phyloP scores from a whole-genome alignment of 2,329 filamentous ascomycete species.

The Leptographium flavum region DNA sequence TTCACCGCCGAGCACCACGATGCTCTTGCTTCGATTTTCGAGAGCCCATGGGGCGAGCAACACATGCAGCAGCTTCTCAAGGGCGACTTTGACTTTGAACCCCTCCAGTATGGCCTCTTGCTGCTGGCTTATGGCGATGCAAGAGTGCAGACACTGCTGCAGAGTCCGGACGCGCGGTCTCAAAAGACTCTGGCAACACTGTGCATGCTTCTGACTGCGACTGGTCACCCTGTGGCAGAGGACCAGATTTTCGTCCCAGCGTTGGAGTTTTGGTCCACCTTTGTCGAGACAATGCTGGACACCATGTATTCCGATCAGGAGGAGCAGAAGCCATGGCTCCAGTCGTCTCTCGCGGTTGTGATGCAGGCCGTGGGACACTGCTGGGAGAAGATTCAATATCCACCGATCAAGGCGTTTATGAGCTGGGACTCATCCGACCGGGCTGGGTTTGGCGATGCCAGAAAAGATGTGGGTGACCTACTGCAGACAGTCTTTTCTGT shows the following conservation, averaged over 20 bases:
- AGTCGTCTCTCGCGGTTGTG: conserved; percentile 41
- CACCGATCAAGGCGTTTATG: conserved; percentile 38
- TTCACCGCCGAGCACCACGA: conserved; percentile 44
- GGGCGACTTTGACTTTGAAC: conserved; percentile 50
- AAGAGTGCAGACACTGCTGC: conserved; percentile 44
- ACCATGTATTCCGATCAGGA: conserved; percentile 33
- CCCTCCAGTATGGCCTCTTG: conserved; percentile 50
- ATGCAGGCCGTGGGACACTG: conserved; percentile 51
- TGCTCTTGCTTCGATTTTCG: conserved; percentile 43
- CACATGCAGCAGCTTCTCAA: conserved; percentile 40
- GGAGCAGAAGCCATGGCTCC: conserved; percentile 35
- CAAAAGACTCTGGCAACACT: conserved; percentile 41
- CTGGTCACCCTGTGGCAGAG: conserved; percentile 55
- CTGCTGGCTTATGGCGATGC: conserved; percentile 57
- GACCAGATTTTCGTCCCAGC: conserved; percentile 61
- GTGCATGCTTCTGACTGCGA: conserved; percentile 49
- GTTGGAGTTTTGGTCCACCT: conserved; percentile 71
- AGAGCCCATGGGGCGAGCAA: conserved; percentile 41
- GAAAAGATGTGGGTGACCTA: conserved; percentile 67
- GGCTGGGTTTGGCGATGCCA: conserved; percentile 54
- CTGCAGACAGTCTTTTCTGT: conserved; percentile 57
- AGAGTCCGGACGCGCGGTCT: conserved; percentile 32
- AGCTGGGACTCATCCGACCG: conserved; percentile 59
- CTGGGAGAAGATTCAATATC: conserved; percentile 57
- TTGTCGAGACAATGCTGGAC: conserved; percentile 54